These are phyloP conservation scores for Isatis lusitanica DNA, from an alignment of 441 rosid genomes.

Conservation along the genomic window DNA sequence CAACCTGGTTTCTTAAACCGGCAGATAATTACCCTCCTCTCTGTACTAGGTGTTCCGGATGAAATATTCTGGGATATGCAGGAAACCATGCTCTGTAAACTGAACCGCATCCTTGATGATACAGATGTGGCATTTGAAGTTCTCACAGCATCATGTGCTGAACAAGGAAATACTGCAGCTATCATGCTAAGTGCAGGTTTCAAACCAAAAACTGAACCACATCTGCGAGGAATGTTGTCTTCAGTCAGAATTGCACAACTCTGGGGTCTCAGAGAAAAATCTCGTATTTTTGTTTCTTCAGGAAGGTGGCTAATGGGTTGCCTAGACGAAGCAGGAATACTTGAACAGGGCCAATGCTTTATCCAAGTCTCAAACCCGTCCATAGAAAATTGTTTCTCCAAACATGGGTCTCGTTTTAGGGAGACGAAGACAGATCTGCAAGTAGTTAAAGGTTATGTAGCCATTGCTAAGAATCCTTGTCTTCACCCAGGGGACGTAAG, in stretches of 20 bases:
- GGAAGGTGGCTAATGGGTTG: slow-evolving; percentile 98
- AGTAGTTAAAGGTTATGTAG: slow-evolving; percentile 72
- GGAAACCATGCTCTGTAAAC: slow-evolving; percentile 59
- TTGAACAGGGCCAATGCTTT: slow-evolving; percentile 90
- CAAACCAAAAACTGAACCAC: slow-evolving; percentile 76
- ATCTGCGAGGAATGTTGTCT: slow-evolving; percentile 83
- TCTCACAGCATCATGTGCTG: slow-evolving; percentile 80
- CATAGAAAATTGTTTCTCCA: slow-evolving; percentile 67
- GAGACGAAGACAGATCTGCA: slow-evolving; percentile 56
- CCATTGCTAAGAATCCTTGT: slow-evolving; percentile 90
- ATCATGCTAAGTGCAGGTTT: slow-evolving; percentile 95
- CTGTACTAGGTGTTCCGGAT: slow-evolving; percentile 64
- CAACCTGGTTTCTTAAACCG: slow-evolving; percentile 95
- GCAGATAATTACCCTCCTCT: slow-evolving; percentile 81
- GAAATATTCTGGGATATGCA: slow-evolving; percentile 81
- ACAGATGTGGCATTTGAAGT: slow-evolving; percentile 81
- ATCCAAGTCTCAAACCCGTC: slow-evolving; percentile 80
- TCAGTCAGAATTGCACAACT: slow-evolving; percentile 89
- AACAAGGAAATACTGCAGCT: slow-evolving; percentile 77
- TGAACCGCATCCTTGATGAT: slow-evolving; percentile 68
- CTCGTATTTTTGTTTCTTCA: slow-evolving; percentile 77
- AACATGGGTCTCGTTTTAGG: slow-evolving; percentile 72
- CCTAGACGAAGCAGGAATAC: slow-evolving; percentile 76
- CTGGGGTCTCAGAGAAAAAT: slow-evolving; percentile 86
- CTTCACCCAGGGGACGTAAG: slow-evolving; percentile 94